Conservation (phyloP, 108 stramenopile species). For the Skeletonema grethae region DNA sequence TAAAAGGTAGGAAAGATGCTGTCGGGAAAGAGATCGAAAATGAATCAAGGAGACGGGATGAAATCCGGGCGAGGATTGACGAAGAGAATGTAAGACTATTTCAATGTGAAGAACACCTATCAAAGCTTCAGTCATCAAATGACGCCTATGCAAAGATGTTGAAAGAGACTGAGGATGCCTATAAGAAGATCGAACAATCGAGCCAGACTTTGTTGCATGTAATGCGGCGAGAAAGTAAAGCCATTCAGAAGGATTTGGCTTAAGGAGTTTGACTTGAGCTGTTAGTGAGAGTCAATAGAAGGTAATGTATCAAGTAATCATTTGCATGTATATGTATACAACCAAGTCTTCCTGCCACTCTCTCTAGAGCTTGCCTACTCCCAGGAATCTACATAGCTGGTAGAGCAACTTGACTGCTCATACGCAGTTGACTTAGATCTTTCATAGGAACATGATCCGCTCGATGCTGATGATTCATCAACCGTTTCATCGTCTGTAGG, state of each 20-base stretch:
- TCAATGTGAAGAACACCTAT: neutral
- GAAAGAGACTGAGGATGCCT: slow-evolving; percentile 23
- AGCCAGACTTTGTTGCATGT: slow-evolving; percentile 83
- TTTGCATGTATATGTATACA: neutral
- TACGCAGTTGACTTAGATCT: neutral
- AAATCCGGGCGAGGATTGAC: slow-evolving; percentile 9
- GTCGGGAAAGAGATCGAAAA: neutral
- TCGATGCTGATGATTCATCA: slow-evolving; percentile 8
- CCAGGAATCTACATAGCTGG: slow-evolving; percentile 33
- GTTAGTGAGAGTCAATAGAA: neutral
- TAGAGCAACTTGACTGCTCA: slow-evolving; percentile 17
- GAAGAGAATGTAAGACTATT: neutral
- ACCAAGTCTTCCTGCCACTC: neutral
- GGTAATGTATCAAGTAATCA: neutral
- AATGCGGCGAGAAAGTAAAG: slow-evolving; percentile 71
- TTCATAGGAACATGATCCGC: slow-evolving; percentile 11
- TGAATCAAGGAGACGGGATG: slow-evolving; percentile 1
- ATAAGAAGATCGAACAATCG: slow-evolving; percentile 88
- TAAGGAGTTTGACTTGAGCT: neutral
- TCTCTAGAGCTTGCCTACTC: neutral
- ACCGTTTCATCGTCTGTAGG: slow-evolving; percentile 25
- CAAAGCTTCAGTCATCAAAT: slow-evolving; percentile 10
- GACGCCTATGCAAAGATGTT: slow-evolving; percentile 22
- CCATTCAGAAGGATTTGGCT: no score
- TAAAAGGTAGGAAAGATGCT: neutral